Conservation (phyloP, 306 rosid species). For the Castanea crenata region DNA sequence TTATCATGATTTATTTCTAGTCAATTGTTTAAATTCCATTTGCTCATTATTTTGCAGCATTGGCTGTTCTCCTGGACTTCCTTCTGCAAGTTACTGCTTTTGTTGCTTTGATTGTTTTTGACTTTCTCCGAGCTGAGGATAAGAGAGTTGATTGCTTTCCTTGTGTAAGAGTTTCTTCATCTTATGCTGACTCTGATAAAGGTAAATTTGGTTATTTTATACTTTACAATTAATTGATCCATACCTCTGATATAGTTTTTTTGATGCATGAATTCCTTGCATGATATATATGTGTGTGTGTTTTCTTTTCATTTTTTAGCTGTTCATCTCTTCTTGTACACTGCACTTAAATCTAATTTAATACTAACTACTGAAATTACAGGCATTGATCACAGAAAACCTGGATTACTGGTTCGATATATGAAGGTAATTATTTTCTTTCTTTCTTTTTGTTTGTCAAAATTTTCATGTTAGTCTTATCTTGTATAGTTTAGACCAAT, state of each 20-base stretch:
- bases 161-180: conserved; percentile 59
- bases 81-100: conserved; percentile 97
- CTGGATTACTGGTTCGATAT: conserved; percentile 78
- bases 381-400: conserved; percentile 63
- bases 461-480: background rate
- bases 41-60: conserved; percentile 63
- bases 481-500: no score
- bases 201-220: conserved; percentile 42
- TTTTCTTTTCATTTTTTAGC: background rate
- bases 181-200: conserved; percentile 56
- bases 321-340: background rate
- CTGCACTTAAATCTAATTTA: background rate
- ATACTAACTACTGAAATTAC: conserved; percentile 22
- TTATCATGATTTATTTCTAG: conserved; percentile 7
- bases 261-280: conserved; percentile 9
- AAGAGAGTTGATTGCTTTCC: conserved; percentile 95
- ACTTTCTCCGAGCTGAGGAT: conserved; percentile 79
- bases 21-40: conserved; percentile 27
- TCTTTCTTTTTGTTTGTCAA: background rate
- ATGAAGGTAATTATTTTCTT: conserved; percentile 70
- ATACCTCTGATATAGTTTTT: no score
- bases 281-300: no score
- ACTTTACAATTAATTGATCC: background rate
- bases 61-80: conserved; percentile 93
- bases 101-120: conserved; percentile 86